Evolutionary conservation across 2,329 filamentous ascomycete species (phyloP).

Genomic region (Fusarium chlamydosporum): DNA sequence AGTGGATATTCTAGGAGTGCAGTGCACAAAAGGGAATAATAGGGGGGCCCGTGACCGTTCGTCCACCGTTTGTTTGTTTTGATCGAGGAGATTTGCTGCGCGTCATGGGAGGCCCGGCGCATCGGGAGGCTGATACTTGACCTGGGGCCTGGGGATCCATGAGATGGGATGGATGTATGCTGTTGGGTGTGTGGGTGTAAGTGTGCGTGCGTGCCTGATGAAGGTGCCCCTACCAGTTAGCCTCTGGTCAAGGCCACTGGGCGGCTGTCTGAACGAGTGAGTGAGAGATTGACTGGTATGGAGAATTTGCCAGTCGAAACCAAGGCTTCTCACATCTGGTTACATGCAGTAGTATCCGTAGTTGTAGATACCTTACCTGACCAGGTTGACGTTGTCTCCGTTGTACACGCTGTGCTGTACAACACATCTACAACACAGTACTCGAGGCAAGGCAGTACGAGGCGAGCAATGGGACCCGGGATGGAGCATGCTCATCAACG

Average conservation of each 20-base stretch:
- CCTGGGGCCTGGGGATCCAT: slow-evolving; percentile 29
- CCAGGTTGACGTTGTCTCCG: slow-evolving; percentile 31
- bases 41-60: slow-evolving; percentile 26
- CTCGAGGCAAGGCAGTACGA: slow-evolving; percentile 30
- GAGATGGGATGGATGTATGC: slow-evolving; percentile 28
- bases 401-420: slow-evolving; percentile 29
- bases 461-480: slow-evolving; percentile 33
- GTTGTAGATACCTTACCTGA: slow-evolving; percentile 6
- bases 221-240: slow-evolving; percentile 32
- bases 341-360: background rate
- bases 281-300: slow-evolving; percentile 19
- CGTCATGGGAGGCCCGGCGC: slow-evolving; percentile 43
- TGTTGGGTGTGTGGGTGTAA: slow-evolving; percentile 20
- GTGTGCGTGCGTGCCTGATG: slow-evolving; percentile 28
- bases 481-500: slow-evolving; percentile 41
- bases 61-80: slow-evolving; percentile 52
- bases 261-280: slow-evolving; percentile 28
- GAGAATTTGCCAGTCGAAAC: slow-evolving; percentile 15
- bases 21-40: slow-evolving; percentile 37
- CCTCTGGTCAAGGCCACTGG: slow-evolving; percentile 30
- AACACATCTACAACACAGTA: slow-evolving; percentile 12
- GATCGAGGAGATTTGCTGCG: slow-evolving; percentile 50
- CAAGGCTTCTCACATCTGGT: slow-evolving; percentile 9
- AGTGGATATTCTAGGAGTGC: slow-evolving; percentile 45
- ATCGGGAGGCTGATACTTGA: slow-evolving; percentile 37